These are phyloP conservation scores for Pleurotus tuoliensis DNA, from an alignment of 768 basidiomycete species.

Conservation along the genomic window DNA sequence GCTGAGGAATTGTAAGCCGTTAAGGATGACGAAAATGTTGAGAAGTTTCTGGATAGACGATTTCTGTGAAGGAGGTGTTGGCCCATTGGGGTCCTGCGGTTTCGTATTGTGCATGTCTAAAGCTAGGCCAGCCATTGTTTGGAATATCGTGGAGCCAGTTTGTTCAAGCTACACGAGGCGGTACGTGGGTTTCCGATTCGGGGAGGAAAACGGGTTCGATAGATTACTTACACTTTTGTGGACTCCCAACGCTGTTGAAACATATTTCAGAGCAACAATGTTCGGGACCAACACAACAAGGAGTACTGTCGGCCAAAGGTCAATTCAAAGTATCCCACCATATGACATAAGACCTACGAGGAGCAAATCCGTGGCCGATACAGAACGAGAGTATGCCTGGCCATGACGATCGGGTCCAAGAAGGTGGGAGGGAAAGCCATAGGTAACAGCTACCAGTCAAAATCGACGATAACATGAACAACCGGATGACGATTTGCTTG, in stretches of 20 bases:
- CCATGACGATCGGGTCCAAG: constrained; percentile 50
- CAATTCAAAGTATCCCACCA: neutral
- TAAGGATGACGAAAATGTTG: constrained; percentile 52
- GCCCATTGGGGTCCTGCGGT: constrained; percentile 11
- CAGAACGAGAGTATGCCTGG: constrained; percentile 64
- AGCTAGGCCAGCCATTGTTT: constrained; percentile 67
- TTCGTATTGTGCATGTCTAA: constrained; percentile 46
- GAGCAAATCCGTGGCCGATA: constrained; percentile 69
- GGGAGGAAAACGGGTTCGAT: neutral
- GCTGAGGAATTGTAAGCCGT: constrained; percentile 50
- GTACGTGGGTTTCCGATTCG: neutral
- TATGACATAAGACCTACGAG: constrained; percentile 39
- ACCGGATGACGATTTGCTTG: constrained; percentile 51
- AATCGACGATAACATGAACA: constrained; percentile 55
- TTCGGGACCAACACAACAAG: constrained; percentile 72
- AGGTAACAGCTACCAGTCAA: constrained; percentile 58
- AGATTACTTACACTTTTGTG: constrained; percentile 64
- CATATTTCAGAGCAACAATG: constrained; percentile 66
- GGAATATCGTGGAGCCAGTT: constrained; percentile 67
- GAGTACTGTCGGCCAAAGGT: constrained; percentile 42
- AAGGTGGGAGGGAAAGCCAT: constrained; percentile 64
- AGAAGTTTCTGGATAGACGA: constrained; percentile 51
- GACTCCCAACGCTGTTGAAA: constrained; percentile 73
- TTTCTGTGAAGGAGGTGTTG: constrained; percentile 15
- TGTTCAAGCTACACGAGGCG: constrained; percentile 56